Percentiles rank a stretch among this genome's conserved stretches.
Evolutionary conservation across 176 grass and related monocot genomes (phyloP).

Genomic region (Eragrostis curvula): DNA sequence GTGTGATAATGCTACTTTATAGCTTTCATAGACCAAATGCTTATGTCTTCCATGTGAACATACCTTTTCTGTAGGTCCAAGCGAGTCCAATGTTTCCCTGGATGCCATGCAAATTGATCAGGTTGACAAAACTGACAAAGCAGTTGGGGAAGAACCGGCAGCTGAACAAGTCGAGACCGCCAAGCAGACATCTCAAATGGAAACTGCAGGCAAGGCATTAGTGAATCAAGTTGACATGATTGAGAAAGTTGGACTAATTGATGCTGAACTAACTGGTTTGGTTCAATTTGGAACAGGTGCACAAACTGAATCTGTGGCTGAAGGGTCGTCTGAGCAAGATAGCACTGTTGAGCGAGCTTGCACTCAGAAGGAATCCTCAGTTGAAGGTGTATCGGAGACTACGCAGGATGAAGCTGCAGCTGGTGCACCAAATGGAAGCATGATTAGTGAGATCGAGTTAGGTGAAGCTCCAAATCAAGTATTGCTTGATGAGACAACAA

Average conservation of each 20-base stretch:
- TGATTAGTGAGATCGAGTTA: not conserved
- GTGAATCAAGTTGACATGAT: conserved; percentile 19
- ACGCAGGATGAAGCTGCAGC: conserved; percentile 11
- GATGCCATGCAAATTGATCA: conserved; percentile 38
- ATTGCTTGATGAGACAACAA: not conserved
- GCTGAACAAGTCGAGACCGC: conserved; percentile 29
- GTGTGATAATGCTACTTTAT: conserved; percentile 6
- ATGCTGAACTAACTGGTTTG: conserved; percentile 14
- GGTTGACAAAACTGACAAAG: conserved; percentile 33
- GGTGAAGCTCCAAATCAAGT: conserved; percentile 11
- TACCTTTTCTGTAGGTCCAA: conserved; percentile 42
- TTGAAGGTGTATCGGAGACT: not conserved
- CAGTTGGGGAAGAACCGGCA: conserved; percentile 5
- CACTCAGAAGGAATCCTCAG: not conserved
- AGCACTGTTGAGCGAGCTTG: conserved; percentile 12
- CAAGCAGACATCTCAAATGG: conserved; percentile 34
- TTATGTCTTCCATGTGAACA: conserved; percentile 31
- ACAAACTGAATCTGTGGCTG: conserved; percentile 30
- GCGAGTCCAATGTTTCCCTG: conserved; percentile 17
- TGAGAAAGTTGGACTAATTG: conserved; percentile 33
- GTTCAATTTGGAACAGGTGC: conserved; percentile 10
- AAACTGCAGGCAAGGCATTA: conserved; percentile 31
- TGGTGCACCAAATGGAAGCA: conserved; percentile 15
- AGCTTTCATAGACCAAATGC: conserved; percentile 21
- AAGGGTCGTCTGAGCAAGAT: conserved; percentile 26